Conservation (phyloP, 1,284 basidiomycete genomes). For the Trametes sp. region DNA sequence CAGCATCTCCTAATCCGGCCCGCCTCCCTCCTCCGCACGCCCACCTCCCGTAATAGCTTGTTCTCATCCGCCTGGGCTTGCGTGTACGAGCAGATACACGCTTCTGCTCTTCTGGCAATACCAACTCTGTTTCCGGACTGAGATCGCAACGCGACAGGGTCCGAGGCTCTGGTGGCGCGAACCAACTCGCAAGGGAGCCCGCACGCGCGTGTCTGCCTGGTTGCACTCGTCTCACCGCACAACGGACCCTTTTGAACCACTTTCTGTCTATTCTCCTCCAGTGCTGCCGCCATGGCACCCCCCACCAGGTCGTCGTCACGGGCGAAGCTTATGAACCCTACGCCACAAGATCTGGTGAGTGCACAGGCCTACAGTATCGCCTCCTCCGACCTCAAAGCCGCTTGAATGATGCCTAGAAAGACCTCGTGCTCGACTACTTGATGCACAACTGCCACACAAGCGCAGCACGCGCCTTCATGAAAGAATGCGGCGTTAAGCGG, state of each 20-base stretch:
- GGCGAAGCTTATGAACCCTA: conserved; percentile 27
- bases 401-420: conserved; percentile 52
- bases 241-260: neutral
- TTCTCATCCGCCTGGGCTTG: neutral
- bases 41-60: conserved; percentile 1
- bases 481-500: conserved; percentile 66
- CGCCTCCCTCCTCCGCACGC: conserved; percentile 1
- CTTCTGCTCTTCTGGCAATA: neutral
- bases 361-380: neutral
- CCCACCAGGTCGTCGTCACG: conserved; percentile 14
- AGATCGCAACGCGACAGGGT: conserved; percentile 3
- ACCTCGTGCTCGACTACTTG: conserved; percentile 85
- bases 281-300: conserved; percentile 18
- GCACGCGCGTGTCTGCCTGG: conserved; percentile 12
- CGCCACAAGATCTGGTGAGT: conserved; percentile 35
- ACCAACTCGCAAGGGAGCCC: conserved; percentile 1
- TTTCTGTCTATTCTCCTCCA: neutral
- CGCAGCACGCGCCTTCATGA: conserved; percentile 75
- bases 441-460: conserved; percentile 75
- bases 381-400: neutral
- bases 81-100: neutral
- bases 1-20: neutral
- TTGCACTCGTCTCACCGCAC: neutral
- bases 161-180: conserved; percentile 9
- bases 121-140: neutral